Evolutionary conservation across 352 stramenopile species (phyloP), one percentile per base, ranked within the genome.

Genomic region (Lagenidium sp.): DNA sequence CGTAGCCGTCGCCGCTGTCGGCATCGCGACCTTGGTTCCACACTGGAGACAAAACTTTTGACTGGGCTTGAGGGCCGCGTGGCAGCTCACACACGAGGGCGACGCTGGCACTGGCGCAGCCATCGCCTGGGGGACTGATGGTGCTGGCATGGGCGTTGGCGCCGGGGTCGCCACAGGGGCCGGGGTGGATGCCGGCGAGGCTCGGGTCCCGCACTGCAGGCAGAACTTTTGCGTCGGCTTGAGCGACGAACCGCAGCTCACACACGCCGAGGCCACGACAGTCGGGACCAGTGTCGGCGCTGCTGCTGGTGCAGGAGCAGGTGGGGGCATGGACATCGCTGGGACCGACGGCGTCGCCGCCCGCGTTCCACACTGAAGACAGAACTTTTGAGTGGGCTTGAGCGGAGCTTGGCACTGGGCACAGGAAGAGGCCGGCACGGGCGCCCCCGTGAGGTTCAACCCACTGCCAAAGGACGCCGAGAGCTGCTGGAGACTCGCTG

Each of bases 41-140:
- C 79, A 91, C 32, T 84, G 72, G 15, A 86, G 38, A 53, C 79
- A 91, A 31, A 88, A 91, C 35, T 91, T 91, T 24, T 85, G 67
- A 6, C 59, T 48, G 0, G 68, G 56, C 31, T 85, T 86, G 21
- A 87, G 47, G 30, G 69, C 32, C 21, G 72, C 56, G 16, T 34
- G 50, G 47, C 79, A 92, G 31, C 47, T 69, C 12, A 43, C 18
- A 44, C 78, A 91, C 29, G 58, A 28, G 21, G 16, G 26, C 6
- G 49, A 5, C 4, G 49, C 20, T 45, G 63, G 21, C 11, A 50
- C 41, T 22, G 62, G 36, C 0, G 47, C 46, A 20, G 60, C 53
- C 20, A 51, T n/a, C n/a, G n/a, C n/a, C n/a, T n/a, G n/a, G n/a
- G 23, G 16, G 11, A 50, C 13, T 4, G 36, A 36, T 11, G 22